Evolutionary conservation across 805 yeast genomes (phyloP), one percentile per base, ranked within the genome.

Genomic region (Cyberlindnera euphorbiae): DNA sequence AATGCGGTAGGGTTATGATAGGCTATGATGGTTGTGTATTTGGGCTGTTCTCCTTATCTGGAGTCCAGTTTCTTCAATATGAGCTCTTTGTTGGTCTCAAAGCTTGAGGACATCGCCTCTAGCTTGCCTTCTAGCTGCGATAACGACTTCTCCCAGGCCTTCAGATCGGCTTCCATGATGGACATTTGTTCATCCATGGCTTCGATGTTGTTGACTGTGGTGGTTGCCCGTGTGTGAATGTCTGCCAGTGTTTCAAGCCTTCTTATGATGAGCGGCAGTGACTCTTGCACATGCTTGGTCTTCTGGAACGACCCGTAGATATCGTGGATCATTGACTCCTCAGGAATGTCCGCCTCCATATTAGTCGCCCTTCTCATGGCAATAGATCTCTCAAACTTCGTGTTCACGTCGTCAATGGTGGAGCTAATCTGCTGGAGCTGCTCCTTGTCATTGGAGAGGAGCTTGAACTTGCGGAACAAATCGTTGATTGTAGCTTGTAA

Each of bases 401-500:
- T 21, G 30, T 56, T 57, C 3, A 60, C 49, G 6, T 44, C 44
- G 13, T 49, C 49, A 26, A 59, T 45, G 3, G 42, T 41, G 6
- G 23, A 23, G 17, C 47, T 45, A 23, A 60, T 52, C 8, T 42
- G 32, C 2, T 26, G 19, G 16, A 59, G 32, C 6, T 42, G 41
- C 2, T 46, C 50, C 6, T 45, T 32, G 42, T 58, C 58, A 28
- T 52, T 45, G 16, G 54, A 37, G 5, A 62, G 24, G 2, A 62
- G 45, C 26, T 52, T 49, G 22, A 56, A 40, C 30, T 53, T 55
- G 21, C 62, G 41, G 35, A 50, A 55, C 0, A 62, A 35, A 12
- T 53, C 56, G 28, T 62, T 59, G 6, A 62, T 44, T 8, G 46
- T 46, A 8, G 57, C 35, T 11, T 49, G 54, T 4, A 59, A 32